These are phyloP conservation scores for Sabuloglossum arenarium DNA, from an alignment of 495 filamentous ascomycete genomes.

Conservation along the genomic window DNA sequence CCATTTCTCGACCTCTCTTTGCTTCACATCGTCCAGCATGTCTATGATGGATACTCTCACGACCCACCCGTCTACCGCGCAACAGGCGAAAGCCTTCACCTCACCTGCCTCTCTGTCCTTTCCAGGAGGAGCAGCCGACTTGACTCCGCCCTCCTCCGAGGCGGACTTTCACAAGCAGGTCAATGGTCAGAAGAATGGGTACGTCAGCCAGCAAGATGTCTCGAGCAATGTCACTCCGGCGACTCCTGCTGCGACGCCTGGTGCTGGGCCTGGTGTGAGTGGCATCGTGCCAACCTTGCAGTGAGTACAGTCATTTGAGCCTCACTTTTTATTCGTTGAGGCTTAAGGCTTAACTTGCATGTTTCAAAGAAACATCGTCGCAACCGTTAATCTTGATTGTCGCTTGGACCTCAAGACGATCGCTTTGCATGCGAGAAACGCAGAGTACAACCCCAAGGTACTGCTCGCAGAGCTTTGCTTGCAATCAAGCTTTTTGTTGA, in stretches of 20 bases:
- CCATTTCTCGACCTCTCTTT: background rate
- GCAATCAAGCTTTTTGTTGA: constrained; percentile 7
- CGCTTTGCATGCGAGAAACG: constrained; percentile 92
- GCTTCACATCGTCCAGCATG: background rate
- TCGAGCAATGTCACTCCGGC: constrained; percentile 56
- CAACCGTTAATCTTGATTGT: constrained; percentile 96
- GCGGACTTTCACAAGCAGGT: constrained; percentile 31
- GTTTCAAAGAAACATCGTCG: constrained; percentile 90
- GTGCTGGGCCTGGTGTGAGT: constrained; percentile 54
- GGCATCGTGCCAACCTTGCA: constrained; percentile 95
- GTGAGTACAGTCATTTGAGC: constrained; percentile 53
- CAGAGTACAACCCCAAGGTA: constrained; percentile 97
- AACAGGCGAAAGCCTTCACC: constrained; percentile 81
- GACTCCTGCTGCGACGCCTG: constrained; percentile 87
- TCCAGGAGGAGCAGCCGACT: constrained; percentile 58
- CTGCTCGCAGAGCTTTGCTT: background rate
- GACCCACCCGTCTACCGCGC: constrained; percentile 69
- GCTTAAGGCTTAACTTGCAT: constrained; percentile 38
- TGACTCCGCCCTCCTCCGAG: constrained; percentile 55
- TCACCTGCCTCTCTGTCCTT: constrained; percentile 77
- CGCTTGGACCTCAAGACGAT: constrained; percentile 98
- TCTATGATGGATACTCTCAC: constrained; percentile 66
- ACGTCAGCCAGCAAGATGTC: constrained; percentile 24
- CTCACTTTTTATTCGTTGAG: constrained; percentile 21
- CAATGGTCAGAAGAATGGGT: constrained; percentile 16